Evolutionary conservation across 192 early-diverging fungal species (phyloP), one percentile per base, ranked within the genome.

Genomic region (Chytriomyces hyalinus): DNA sequence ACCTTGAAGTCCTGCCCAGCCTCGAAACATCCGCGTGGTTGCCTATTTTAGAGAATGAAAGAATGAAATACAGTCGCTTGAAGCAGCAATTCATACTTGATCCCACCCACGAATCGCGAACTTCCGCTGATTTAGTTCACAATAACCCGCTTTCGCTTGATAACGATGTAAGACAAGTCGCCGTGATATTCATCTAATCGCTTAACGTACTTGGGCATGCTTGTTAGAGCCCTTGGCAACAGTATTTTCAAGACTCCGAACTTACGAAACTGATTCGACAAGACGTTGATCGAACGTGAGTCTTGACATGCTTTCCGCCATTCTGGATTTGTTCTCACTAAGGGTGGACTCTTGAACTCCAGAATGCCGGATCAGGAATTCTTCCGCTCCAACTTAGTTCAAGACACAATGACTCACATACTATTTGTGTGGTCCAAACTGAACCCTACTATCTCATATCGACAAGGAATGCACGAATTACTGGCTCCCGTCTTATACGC

Each of bases 401-500:
- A 94, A 74, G 84, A 84, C 61, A 80, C 89, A 49, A 80, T 98
- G 84, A 81, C 87, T 2, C 92, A 93, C 73, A 91, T 98, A 46
- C 81, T 99, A 36, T 96, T 99, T 73, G 91, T 97, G 44, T 97
- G 94, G 79, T 93, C 93, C 82, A 95, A 96, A 78, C 85, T 95
- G 79, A 92, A 99, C 76, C 84, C 87, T 13, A 91, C 91, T 45
- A 87, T 97, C n/a, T 92, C 92, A 17, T 99, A 99, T 83, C 89
- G 97, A 50, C 97, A 99, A 80, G 97, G 97, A 43, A 99, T 99
- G 97, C 97, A 99, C 78, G 97, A 99, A 80, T 75, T 99, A 28
- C 80, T 96, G 13, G 97, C 94, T 0, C 93, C 94, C 22, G 83
- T 97, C 20, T 88, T 94, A 17, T 82, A 90, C 82, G 91, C 92